Percentiles rank a stretch among this genome's conserved stretches.
These are phyloP conservation scores for Diaporthe sp. DNA, from an alignment of 2,329 filamentous ascomycete genomes.

Conservation along the genomic window DNA sequence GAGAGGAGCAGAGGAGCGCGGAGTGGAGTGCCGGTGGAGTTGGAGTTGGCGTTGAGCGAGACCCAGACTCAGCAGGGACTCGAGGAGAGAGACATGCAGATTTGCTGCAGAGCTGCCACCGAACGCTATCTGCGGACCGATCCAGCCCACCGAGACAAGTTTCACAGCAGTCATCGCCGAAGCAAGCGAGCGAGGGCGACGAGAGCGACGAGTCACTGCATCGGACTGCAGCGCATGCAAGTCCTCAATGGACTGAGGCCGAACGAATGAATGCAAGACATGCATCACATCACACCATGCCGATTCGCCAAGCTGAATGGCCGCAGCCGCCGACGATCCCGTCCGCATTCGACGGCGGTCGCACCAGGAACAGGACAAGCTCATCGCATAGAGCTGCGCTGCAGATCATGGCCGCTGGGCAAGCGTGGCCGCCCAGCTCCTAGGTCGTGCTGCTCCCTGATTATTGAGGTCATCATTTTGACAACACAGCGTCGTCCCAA, in stretches of 20 bases:
- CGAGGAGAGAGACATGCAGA: neutral
- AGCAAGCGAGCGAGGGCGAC: constrained; percentile 17
- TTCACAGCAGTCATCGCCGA: constrained; percentile 1
- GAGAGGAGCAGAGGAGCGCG: constrained; percentile 1
- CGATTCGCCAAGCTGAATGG: constrained; percentile 13
- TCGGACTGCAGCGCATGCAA: neutral
- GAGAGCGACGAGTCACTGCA: neutral
- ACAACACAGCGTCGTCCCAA: constrained; percentile 20
- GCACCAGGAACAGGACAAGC: constrained; percentile 32
- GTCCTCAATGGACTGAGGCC: neutral
- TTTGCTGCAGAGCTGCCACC: constrained; percentile 11
- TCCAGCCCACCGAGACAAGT: constrained; percentile 27
- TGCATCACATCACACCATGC: constrained; percentile 22
- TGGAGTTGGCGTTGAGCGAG: constrained; percentile 1
- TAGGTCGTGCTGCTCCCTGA: constrained; percentile 1
- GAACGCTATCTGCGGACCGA: neutral
- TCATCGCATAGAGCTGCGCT: constrained; percentile 20
- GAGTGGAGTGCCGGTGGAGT: constrained; percentile 9
- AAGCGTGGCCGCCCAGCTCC: constrained; percentile 3
- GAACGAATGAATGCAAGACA: constrained; percentile 12
- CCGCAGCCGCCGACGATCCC: constrained; percentile 23
- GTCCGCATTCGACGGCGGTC: neutral
- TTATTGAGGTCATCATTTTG: constrained; percentile 30
- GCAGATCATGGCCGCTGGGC: constrained; percentile 19
- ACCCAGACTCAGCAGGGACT: constrained; percentile 3